Percentiles rank a stretch among this genome's conserved stretches.
Evolutionary conservation across 2,329 filamentous ascomycete species (phyloP).

Genomic region (Conoideocrella luteorostrata): DNA sequence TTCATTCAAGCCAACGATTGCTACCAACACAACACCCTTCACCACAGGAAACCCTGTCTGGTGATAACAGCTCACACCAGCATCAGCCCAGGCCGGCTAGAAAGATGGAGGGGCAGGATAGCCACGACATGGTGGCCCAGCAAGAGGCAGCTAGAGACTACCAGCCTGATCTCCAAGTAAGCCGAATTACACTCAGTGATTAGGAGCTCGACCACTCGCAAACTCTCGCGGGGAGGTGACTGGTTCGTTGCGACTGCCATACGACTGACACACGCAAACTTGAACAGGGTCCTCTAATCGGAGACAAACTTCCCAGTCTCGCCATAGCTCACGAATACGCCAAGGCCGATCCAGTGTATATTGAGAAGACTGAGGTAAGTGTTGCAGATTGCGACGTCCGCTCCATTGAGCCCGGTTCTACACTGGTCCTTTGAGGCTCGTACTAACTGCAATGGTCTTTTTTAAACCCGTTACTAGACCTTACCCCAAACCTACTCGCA

Average conservation of each 20-base stretch:
- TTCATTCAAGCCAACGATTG: conserved; percentile 6
- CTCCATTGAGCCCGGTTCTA: too few relatives aligned
- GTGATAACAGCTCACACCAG: conserved; percentile 9
- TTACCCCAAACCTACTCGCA: conserved; percentile 79
- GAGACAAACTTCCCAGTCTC: conserved; percentile 68
- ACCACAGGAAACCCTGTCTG: conserved; percentile 7
- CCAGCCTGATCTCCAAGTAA: conserved; percentile 50
- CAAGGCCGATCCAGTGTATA: conserved; percentile 76
- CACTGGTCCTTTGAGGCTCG: background rate
- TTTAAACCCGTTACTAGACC: conserved; percentile 42
- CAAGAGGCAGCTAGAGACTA: conserved; percentile 55
- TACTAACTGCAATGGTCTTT: conserved; percentile 10
- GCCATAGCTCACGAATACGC: conserved; percentile 81
- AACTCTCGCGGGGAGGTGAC: background rate
- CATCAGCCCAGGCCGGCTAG: conserved; percentile 14
- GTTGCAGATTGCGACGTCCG: background rate
- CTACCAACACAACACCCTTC: conserved; percentile 5
- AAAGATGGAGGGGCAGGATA: conserved; percentile 28
- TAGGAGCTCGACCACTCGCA: too few relatives aligned
- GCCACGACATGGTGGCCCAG: conserved; percentile 48
- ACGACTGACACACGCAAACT: background rate
- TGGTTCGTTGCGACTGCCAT: background rate
- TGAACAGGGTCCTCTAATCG: conserved; percentile 72
- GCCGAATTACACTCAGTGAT: too few relatives aligned
- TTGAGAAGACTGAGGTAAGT: conserved; percentile 79